These are phyloP conservation scores for Harringtonia aguacate DNA, from an alignment of 2,329 filamentous ascomycete genomes.

Conservation along the genomic window DNA sequence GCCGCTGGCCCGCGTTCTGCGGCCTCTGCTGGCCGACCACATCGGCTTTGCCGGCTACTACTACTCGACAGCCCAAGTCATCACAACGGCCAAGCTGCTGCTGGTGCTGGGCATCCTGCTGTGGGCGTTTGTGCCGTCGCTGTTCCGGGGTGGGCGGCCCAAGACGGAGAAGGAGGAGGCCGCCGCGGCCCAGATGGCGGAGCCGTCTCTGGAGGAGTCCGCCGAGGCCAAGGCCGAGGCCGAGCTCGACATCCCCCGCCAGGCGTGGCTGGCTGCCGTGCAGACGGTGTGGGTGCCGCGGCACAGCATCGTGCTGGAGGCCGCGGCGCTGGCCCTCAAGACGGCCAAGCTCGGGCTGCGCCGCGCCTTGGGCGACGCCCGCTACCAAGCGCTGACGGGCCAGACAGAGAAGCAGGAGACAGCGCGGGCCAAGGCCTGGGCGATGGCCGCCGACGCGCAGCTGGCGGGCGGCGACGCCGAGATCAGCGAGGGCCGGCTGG, in stretches of 20 bases:
- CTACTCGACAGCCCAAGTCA: conserved; percentile 28
- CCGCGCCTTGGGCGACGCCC: conserved; percentile 63
- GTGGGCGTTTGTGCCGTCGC: conserved; percentile 43
- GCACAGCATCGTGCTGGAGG: conserved; percentile 78
- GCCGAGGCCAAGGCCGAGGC: too few species aligned
- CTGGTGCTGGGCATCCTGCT: conserved; percentile 42
- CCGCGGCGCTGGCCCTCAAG: conserved; percentile 69
- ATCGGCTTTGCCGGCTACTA: conserved; percentile 46
- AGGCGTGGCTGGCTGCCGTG: conserved; percentile 87
- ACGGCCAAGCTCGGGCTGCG: conserved; percentile 71
- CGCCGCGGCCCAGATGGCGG: conserved; percentile 28
- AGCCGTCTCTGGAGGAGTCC: conserved; percentile 63
- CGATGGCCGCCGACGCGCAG: conserved; percentile 86
- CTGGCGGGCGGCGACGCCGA: conserved; percentile 82
- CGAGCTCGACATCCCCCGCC: conserved; percentile 69
- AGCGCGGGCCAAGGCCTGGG: conserved; percentile 83
- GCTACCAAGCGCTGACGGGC: conserved; percentile 71
- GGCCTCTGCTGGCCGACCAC: conserved; percentile 36
- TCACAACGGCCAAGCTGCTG: conserved; percentile 41
- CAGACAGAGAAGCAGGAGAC: conserved; percentile 76
- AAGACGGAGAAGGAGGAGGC: conserved; percentile 20
- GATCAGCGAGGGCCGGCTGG: conserved; percentile 76
- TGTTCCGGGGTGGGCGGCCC: conserved; percentile 25
- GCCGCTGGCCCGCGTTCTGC: conserved; percentile 45
- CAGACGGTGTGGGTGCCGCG: conserved; percentile 87